Percentiles rank a stretch among this genome's conserved stretches.
phyloP scores from a whole-genome alignment of 306 rosid genomes.

The Cicer pinnatifidum region DNA sequence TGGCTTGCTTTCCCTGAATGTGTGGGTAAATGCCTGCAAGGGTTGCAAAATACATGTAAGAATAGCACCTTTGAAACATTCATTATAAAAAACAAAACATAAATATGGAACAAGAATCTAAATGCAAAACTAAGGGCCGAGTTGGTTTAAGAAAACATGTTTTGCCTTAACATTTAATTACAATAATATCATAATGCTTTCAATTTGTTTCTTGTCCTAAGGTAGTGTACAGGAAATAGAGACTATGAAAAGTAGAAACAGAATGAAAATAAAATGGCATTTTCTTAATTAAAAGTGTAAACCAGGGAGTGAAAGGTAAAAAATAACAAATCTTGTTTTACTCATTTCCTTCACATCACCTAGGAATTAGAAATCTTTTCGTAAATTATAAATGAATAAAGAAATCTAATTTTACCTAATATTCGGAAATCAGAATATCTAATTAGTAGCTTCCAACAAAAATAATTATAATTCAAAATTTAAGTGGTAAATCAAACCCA shows the following conservation, averaged over 20 bases:
- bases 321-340: neutral
- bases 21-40: slow-evolving; percentile 73
- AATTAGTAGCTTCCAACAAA: slow-evolving; percentile 17
- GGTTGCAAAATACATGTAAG: slow-evolving; percentile 37
- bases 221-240: neutral
- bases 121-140: neutral
- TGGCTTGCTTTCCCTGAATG: slow-evolving; percentile 76
- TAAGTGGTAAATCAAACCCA: slow-evolving; percentile 59
- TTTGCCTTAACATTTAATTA: neutral
- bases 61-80: slow-evolving; percentile 31
- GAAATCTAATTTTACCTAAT: neutral
- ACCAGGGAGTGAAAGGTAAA: too few relatives aligned
- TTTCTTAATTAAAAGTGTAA: too few relatives aligned
- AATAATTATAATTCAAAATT: slow-evolving; percentile 21
- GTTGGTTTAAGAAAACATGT: neutral
- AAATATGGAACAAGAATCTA: slow-evolving; percentile 13
- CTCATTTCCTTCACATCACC: neutral
- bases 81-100: neutral
- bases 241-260: neutral
- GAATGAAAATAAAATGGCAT: too few relatives aligned
- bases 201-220: neutral
- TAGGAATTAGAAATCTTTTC: neutral
- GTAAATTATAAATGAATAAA: slow-evolving; percentile 7
- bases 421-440: slow-evolving; percentile 19
- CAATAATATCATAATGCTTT: neutral